phyloP scores from a whole-genome alignment of 108 stramenopile genomes.

The Pseudonitzschia multistriata region DNA sequence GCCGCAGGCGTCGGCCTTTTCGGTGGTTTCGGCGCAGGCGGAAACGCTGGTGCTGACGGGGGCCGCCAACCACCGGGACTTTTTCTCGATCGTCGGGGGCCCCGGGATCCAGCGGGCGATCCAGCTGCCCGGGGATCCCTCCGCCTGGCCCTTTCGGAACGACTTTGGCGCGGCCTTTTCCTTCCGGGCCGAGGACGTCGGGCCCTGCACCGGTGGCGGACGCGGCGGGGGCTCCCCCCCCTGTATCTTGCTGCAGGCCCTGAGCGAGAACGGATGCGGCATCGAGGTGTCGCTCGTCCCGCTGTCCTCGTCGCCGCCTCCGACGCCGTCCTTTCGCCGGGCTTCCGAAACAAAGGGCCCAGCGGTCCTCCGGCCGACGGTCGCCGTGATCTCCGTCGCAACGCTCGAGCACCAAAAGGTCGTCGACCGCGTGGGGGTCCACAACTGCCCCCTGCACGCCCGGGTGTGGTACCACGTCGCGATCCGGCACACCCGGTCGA shows the following conservation, averaged over 20 bases:
- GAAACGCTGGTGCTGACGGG: slow-evolving; percentile 41
- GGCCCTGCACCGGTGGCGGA: slow-evolving; percentile 36
- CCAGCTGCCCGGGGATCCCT: slow-evolving; percentile 18
- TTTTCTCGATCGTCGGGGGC: slow-evolving; percentile 58
- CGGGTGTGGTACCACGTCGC: slow-evolving; percentile 81
- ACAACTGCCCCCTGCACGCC: slow-evolving; percentile 63
- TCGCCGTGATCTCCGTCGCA: slow-evolving; percentile 35
- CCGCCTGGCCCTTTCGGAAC: slow-evolving; percentile 76
- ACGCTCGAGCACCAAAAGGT: slow-evolving; percentile 39
- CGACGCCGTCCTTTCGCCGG: too few species aligned
- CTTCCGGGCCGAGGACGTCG: slow-evolving; percentile 67
- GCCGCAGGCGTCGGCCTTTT: not conserved
- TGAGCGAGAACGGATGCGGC: slow-evolving; percentile 46
- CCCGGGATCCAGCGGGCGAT: slow-evolving; percentile 40
- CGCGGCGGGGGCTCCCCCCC: slow-evolving; percentile 60
- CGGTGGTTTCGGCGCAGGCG: not conserved
- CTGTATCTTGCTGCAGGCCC: slow-evolving; percentile 45
- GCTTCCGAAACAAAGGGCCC: not conserved
- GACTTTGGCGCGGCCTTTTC: slow-evolving; percentile 77
- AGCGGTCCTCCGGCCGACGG: not conserved
- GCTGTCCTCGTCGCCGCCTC: not conserved
- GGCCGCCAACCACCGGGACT: slow-evolving; percentile 50
- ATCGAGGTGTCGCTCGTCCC: slow-evolving; percentile 58
- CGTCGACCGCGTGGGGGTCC: slow-evolving; percentile 41
- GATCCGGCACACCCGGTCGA: slow-evolving; percentile 63